Evolutionary conservation across 106 monocot genomes (phyloP).

Genomic region (Dendrobium huoshanense): DNA sequence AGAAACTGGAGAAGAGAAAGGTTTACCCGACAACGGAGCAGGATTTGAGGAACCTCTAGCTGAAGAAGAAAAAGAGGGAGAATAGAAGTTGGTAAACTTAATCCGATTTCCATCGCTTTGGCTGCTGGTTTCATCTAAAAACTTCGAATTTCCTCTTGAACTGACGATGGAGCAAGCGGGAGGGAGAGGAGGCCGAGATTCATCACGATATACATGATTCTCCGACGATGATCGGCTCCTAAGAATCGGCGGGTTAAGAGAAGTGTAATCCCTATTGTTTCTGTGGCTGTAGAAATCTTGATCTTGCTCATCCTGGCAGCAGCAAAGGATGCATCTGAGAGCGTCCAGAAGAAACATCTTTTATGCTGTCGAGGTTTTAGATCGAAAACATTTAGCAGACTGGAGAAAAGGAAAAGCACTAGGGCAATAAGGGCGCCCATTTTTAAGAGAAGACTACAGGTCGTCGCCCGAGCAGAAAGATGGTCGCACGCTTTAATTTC

Average conservation of each 20-base stretch:
- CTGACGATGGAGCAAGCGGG: not conserved
- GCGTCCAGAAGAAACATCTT: not conserved
- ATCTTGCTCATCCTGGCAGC: not conserved
- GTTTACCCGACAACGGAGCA: not conserved
- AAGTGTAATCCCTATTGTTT: not conserved
- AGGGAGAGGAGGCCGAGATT: not conserved
- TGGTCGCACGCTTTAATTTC: too few relatives aligned
- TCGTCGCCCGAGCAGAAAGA: too few relatives aligned
- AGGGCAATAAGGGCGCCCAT: not conserved
- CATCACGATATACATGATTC: not conserved
- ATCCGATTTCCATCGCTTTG: not conserved
- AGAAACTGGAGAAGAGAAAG: not conserved
- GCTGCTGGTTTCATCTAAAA: not conserved
- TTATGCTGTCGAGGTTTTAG: not conserved
- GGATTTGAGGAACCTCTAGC: not conserved
- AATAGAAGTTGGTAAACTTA: not conserved
- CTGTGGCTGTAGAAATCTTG: not conserved
- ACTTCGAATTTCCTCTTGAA: not conserved
- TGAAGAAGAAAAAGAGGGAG: not conserved
- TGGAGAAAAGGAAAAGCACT: not conserved
- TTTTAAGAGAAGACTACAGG: not conserved
- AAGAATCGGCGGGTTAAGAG: not conserved
- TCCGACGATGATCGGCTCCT: not conserved
- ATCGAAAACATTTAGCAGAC: not conserved
- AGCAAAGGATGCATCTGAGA: not conserved